Conservation (phyloP, 371 early-diverging fungal genomes). For the Mucor velutinosus region DNA sequence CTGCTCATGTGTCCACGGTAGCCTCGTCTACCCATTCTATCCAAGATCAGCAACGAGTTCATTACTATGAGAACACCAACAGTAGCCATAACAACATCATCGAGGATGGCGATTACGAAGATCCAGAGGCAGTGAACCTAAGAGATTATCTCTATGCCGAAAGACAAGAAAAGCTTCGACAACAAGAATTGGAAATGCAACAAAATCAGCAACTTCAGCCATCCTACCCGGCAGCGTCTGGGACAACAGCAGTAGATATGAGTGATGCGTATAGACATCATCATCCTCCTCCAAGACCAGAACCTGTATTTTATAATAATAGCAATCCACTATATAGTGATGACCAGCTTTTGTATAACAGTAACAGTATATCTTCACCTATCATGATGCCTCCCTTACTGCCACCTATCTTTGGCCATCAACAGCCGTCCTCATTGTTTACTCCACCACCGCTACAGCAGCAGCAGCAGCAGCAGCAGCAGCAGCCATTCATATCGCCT, state of each 20-base stretch:
- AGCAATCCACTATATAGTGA: not conserved
- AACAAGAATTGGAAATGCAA: conserved; percentile 7
- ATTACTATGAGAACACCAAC: conserved; percentile 6
- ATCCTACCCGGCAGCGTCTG: not conserved
- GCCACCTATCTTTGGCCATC: not conserved
- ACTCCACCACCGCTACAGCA: conserved; percentile 3
- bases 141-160: conserved; percentile 27
- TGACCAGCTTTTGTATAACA: conserved; percentile 4
- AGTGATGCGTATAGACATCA: conserved; percentile 5
- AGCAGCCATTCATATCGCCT: not conserved
- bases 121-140: conserved; percentile 23
- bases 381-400: conserved; percentile 8
- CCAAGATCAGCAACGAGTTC: not conserved
- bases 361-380: conserved; percentile 5
- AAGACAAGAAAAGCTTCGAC: conserved; percentile 21
- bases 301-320: conserved; percentile 10
- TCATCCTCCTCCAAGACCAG: conserved; percentile 9
- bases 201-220: conserved; percentile 3
- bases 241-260: not conserved
- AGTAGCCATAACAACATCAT: not conserved
- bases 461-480: not conserved
- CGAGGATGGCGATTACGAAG: conserved; percentile 15
- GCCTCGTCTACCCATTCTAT: conserved; percentile 2
- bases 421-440: conserved; percentile 8
- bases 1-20: not conserved